phyloP scores from a whole-genome alignment of 495 filamentous ascomycete genomes.

The Penicillium ucsense region DNA sequence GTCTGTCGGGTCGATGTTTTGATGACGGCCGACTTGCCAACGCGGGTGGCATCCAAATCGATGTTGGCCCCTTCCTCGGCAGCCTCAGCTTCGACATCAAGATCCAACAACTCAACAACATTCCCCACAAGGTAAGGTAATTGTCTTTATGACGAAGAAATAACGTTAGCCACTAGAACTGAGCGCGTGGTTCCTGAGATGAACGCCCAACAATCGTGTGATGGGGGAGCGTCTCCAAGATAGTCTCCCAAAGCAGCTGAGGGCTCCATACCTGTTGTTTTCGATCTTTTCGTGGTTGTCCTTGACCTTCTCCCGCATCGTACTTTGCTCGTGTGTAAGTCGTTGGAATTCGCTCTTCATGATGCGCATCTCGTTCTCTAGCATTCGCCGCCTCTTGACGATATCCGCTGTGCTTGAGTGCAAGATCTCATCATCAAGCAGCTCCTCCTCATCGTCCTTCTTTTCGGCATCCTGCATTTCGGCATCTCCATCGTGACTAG shows the following conservation, averaged over 20 bases:
- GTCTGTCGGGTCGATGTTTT: slow-evolving; percentile 99
- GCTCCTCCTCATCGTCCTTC: slow-evolving; percentile 62
- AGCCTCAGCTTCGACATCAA: slow-evolving; percentile 92
- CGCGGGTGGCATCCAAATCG: slow-evolving; percentile 91
- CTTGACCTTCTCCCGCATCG: slow-evolving; percentile 97
- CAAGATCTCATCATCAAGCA: slow-evolving; percentile 84
- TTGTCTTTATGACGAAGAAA: slow-evolving; percentile 50
- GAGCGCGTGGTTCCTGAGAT: background rate
- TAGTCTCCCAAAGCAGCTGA: background rate
- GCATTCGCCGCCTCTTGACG: slow-evolving; percentile 67
- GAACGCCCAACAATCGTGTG: slow-evolving; percentile 8
- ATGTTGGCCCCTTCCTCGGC: slow-evolving; percentile 97
- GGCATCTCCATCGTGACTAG: slow-evolving; percentile 55
- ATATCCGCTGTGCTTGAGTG: slow-evolving; percentile 89
- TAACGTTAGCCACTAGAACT: slow-evolving; percentile 2
- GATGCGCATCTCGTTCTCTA: slow-evolving; percentile 95
- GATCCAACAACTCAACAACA: slow-evolving; percentile 91
- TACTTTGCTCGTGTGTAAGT: slow-evolving; percentile 84
- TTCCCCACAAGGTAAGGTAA: slow-evolving; percentile 97
- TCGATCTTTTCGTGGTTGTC: slow-evolving; percentile 98
- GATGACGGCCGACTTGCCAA: slow-evolving; percentile 98
- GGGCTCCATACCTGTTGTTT: slow-evolving; percentile 70
- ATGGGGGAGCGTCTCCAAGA: background rate
- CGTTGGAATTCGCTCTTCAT: slow-evolving; percentile 97
- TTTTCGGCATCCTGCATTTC: slow-evolving; percentile 85